Evolutionary conservation across 495 filamentous ascomycete species (phyloP).

Genomic region (Thermothielavioides terrestris): DNA sequence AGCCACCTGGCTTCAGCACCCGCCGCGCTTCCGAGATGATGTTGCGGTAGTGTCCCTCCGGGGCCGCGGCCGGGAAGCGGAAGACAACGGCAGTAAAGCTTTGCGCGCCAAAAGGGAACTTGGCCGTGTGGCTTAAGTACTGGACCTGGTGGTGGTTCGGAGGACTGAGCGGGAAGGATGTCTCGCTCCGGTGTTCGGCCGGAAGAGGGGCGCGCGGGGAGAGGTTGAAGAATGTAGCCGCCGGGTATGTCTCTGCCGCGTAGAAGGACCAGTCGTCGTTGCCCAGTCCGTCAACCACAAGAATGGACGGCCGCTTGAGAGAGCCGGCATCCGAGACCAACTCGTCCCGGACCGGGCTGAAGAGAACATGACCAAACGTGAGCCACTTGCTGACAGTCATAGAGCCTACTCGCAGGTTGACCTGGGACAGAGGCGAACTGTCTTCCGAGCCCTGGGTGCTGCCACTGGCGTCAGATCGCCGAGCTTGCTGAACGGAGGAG

Average conservation of each 20-base stretch:
- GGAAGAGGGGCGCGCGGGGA: constrained; percentile 44
- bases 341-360: constrained; percentile 82
- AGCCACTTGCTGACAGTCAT: constrained; percentile 70
- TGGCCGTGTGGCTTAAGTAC: constrained; percentile 54
- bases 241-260: constrained; percentile 82
- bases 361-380: constrained; percentile 88
- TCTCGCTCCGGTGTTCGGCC: constrained; percentile 24
- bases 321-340: constrained; percentile 43
- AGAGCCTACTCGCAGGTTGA: constrained; percentile 72
- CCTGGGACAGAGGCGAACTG: constrained; percentile 57
- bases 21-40: constrained; percentile 82
- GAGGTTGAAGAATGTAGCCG: constrained; percentile 77
- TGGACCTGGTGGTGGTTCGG: constrained; percentile 81
- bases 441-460: constrained; percentile 40
- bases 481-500: constrained; percentile 29
- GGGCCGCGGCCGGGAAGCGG: constrained; percentile 72
- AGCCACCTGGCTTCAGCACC: constrained; percentile 82
- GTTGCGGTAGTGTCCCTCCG: constrained; percentile 66
- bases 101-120: constrained; percentile 79
- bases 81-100: constrained; percentile 82
- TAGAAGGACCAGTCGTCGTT: constrained; percentile 97
- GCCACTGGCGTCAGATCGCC: constrained; percentile 40
- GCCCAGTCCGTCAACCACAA: constrained; percentile 83
- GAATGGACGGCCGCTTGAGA: constrained; percentile 53
- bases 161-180: constrained; percentile 50